Evolutionary conservation across 1,139 yeast genomes (phyloP).

Genomic region (Arxiozyma bovina): DNA sequence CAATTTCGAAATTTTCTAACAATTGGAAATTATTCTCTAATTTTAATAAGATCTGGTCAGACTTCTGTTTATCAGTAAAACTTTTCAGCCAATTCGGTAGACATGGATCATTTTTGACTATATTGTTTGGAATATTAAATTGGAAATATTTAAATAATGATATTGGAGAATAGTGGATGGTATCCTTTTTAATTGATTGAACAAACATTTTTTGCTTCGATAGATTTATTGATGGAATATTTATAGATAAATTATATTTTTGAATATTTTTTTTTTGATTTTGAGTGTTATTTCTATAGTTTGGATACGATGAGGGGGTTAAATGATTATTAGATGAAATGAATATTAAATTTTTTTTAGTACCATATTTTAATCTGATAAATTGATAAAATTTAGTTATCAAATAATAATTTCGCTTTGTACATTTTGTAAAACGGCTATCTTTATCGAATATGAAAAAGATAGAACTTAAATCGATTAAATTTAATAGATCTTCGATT

Average conservation of each 20-base stretch:
- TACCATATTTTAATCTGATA: conserved; percentile 3
- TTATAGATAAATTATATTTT: conserved; percentile 18
- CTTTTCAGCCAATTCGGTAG: conserved; percentile 45
- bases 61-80: conserved; percentile 31
- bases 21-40: conserved; percentile 44
- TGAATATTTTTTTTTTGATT: background rate
- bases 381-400: conserved; percentile 23
- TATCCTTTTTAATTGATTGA: conserved; percentile 33
- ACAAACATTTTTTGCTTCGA: conserved; percentile 23
- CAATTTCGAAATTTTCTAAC: conserved; percentile 44
- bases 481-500: conserved; percentile 22
- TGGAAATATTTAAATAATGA: conserved; percentile 26
- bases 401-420: conserved; percentile 17
- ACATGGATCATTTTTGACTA: conserved; percentile 16
- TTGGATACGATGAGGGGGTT: background rate
- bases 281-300: background rate
- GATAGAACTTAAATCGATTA: conserved; percentile 14
- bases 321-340: background rate
- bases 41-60: conserved; percentile 31
- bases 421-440: conserved; percentile 23
- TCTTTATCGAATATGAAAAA: conserved; percentile 26
- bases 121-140: conserved; percentile 20
- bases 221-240: conserved; percentile 17
- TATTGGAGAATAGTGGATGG: conserved; percentile 34
- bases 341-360: background rate